A percentile compares a stretch with the other conserved stretches of the same genome.
phyloP scores from a whole-genome alignment of 331 rosid genomes.

The Malus hybrid region DNA sequence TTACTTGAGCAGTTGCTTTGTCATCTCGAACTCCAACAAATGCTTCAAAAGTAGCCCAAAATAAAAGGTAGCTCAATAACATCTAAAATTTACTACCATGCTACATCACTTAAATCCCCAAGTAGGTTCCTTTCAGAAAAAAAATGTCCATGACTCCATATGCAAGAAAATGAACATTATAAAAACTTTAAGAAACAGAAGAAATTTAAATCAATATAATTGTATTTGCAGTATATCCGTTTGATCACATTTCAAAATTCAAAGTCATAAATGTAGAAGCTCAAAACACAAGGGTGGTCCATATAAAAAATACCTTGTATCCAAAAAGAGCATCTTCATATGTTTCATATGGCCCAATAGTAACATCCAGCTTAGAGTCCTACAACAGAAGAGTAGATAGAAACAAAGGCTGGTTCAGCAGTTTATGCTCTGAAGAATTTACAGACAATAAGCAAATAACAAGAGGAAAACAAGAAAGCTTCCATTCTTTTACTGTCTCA shows the following conservation, averaged over 20 bases:
- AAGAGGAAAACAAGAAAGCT: neutral
- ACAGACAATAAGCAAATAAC: neutral
- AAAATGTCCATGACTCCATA: neutral
- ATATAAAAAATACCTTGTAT: constrained; percentile 52
- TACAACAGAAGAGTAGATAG: constrained; percentile 11
- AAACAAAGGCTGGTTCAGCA: constrained; percentile 1
- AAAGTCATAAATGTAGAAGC: neutral
- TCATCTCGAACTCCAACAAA: constrained; percentile 82
- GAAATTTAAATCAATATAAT: neutral
- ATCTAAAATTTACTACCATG: neutral
- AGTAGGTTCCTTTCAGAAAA: neutral
- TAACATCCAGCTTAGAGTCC: constrained; percentile 88
- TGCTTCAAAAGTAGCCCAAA: constrained; percentile 93
- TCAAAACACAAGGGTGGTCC: neutral
- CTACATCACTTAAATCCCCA: neutral
- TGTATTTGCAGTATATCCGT: neutral
- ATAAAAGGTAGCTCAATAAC: constrained; percentile 17
- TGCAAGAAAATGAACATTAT: constrained; percentile 11
- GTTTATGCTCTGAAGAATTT: constrained; percentile 12
- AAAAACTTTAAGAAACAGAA: neutral
- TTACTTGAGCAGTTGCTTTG: constrained; percentile 75
- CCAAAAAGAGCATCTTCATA: constrained; percentile 89
- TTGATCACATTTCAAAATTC: neutral
- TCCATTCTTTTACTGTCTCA: neutral
- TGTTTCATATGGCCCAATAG: constrained; percentile 97